Evolutionary conservation across 176 grass and related monocot genomes (phyloP), one percentile per base, ranked within the genome.

Genomic region (Typha latifolia): DNA sequence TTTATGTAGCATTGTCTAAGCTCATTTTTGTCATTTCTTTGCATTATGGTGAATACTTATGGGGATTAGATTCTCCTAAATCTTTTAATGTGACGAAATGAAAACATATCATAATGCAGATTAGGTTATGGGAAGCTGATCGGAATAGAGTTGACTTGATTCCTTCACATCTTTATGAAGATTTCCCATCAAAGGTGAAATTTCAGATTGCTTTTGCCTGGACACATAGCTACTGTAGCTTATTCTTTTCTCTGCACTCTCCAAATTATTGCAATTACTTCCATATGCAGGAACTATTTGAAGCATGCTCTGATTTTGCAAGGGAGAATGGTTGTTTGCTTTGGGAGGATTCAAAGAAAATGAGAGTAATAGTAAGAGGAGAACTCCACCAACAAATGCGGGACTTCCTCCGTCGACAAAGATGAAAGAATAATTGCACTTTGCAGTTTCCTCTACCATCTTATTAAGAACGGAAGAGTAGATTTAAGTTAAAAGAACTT

Each of bases 101-200:
- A 9, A 19, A 10, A 12, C 16, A 59, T 10, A 59, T 11, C 2
- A 12, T 59, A 59, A 6, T 84, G 77, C 80, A 97, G 93, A 97
- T 97, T 56, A 91, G 85, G 66, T 51, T 97, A 49, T 97, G 93
- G 93, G 93, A 97, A 77, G 79, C 70, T 0, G 93, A 97, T 69
- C 80, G 80, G 77, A 96, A 91, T 75, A 82, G 88, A 72, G 83
- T 97, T 12, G 93, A 89, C 48, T 84, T 91, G 69, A 63, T 51
- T 23, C 80, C 66, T 1, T 89, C 88, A 1, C 78, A 84, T 72
- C 57, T 89, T 4, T 97, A 97, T 11, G 93, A 97, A 82, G 93
- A 97, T 75, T 97, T 97, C 18, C 93, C 93, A 53, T 89, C 78
- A 61, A 97, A 79, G 91, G 91, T 96, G 68, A 82, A 69, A 37